Evolutionary conservation across 1,284 basidiomycete genomes (phyloP).

Genomic region (Rhodotorula sp.): DNA sequence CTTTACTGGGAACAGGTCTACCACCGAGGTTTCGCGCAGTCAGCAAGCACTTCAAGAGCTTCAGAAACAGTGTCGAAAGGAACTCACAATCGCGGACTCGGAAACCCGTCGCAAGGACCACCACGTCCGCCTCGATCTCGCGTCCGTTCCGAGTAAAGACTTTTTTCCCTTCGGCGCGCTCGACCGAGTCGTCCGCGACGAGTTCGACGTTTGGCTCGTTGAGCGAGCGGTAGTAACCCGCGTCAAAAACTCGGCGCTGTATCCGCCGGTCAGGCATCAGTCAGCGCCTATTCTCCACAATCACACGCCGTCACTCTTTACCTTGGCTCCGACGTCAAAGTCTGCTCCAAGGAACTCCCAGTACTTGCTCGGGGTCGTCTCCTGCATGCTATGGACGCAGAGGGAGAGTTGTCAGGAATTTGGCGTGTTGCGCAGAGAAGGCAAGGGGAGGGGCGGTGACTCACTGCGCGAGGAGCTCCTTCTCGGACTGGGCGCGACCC

Average conservation of each 20-base stretch:
- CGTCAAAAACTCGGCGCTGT: conserved; percentile 36
- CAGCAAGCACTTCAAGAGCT: too few relatives aligned
- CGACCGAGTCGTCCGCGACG: conserved; percentile 29
- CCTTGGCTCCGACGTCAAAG: conserved; percentile 39
- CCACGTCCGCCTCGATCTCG: conserved; percentile 28
- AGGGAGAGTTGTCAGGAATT: neutral
- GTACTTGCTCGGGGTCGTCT: conserved; percentile 25
- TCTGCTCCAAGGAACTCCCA: conserved; percentile 34
- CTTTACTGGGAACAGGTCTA: conserved; percentile 28
- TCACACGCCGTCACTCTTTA: neutral
- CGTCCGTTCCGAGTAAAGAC: conserved; percentile 23
- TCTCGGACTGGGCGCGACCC: neutral
- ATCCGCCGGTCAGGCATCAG: too few relatives aligned
- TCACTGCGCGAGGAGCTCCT: conserved; percentile 1
- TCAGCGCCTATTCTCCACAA: too few relatives aligned
- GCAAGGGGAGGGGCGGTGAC: neutral
- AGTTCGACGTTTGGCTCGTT: conserved; percentile 33
- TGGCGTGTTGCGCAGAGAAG: too few relatives aligned
- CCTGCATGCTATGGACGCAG: conserved; percentile 6
- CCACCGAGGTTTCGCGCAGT: too few relatives aligned
- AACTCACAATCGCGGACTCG: conserved; percentile 28
- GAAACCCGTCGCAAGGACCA: conserved; percentile 34
- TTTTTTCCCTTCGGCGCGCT: conserved; percentile 7
- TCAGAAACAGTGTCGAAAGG: too few relatives aligned
- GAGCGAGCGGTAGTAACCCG: conserved; percentile 9